A percentile compares a stretch with the other conserved stretches of the same genome.
These are phyloP conservation scores for Debaryomyces hansenii DNA, from an alignment of 805 yeast species.

Conservation along the genomic window DNA sequence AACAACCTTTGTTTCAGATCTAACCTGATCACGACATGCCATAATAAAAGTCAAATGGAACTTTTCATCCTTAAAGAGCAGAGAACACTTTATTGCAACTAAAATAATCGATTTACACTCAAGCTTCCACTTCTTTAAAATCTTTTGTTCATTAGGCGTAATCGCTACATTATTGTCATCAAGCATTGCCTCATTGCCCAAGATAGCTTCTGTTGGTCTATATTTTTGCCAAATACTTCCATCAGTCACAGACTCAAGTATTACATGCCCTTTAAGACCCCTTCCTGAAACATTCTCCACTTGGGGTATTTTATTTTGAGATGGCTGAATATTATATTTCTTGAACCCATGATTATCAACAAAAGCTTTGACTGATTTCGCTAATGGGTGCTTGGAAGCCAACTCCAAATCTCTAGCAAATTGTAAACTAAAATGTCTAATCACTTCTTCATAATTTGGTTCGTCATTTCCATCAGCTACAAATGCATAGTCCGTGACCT, in stretches of 20 bases:
- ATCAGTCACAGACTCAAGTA: conserved; percentile 15
- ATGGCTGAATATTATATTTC: conserved; percentile 13
- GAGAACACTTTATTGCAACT: conserved; percentile 44
- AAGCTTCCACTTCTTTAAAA: conserved; percentile 54
- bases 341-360: conserved; percentile 30
- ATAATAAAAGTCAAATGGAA: conserved; percentile 46
- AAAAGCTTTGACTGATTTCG: conserved; percentile 50
- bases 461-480: conserved; percentile 14
- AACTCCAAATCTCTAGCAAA: conserved; percentile 58
- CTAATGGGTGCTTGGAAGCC: conserved; percentile 69
- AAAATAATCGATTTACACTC: conserved; percentile 65
- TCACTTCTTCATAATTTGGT: conserved; percentile 9
- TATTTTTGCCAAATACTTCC: conserved; percentile 30
- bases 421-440: conserved; percentile 38
- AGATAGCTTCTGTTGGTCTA: conserved; percentile 36
- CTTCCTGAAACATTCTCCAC: conserved; percentile 59
- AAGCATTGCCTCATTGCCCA: conserved; percentile 66
- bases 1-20: conserved; percentile 58
- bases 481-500: conserved; percentile 51
- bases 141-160: conserved; percentile 28
- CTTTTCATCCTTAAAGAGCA: conserved; percentile 23
- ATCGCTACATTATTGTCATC: conserved; percentile 45
- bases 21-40: conserved; percentile 60
- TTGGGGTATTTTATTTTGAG: conserved; percentile 41
- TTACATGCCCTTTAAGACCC: conserved; percentile 52